Base-by-base conservation (phyloP, 768 basidiomycete species). In the Suillus hirtellus region DNA sequence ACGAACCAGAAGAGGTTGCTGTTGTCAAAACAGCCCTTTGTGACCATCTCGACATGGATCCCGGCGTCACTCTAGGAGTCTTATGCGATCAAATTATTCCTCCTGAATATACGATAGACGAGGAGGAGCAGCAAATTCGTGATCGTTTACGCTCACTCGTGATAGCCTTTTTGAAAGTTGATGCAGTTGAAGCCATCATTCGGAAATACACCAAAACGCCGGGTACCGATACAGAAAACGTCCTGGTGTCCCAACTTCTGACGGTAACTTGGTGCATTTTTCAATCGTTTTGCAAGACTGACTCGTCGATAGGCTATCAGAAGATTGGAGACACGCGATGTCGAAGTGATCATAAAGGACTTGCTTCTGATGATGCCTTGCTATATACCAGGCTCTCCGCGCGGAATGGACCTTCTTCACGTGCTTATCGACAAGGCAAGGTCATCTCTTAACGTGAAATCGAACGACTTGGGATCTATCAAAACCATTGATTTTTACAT, bases 61-160 rank as follows among this genome's bases (percentile, higher is more conserved):
- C 87, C 1, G 76, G 75, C 9, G 79, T 84, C 19, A 87, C 88
- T 1, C 76, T 91, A 7, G 81, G 84, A 43, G 89, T 91, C 15
- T 77, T 91, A 5, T 89, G 84, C 68, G 90, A 91, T 69, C 89
- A 91, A 70, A 77, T 89, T 42, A 71, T 81, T 3, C 84, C 84
- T 2, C 70, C 77, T 0, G 82, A 82, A 54, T 85, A 84, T 34
- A 70, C 77, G 14, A 66, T 78, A 68, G 86, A 88, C 59, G 85
- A 86, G 27, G 86, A 86, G 49, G 88, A 89, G 65, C 77, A 78
- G 70, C 76, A 71, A 19, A 84, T 84, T 53, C 81, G 88, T 55
- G 83, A 85, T 66, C 81, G 81, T 38, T 73, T 90, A 24, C 81
- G 87, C 63, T 77, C 78, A 1, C 78, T 89, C 27, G 89, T 90